Evolutionary conservation across 306 rosid genomes (phyloP).

Genomic region (Vigna trinervia): DNA sequence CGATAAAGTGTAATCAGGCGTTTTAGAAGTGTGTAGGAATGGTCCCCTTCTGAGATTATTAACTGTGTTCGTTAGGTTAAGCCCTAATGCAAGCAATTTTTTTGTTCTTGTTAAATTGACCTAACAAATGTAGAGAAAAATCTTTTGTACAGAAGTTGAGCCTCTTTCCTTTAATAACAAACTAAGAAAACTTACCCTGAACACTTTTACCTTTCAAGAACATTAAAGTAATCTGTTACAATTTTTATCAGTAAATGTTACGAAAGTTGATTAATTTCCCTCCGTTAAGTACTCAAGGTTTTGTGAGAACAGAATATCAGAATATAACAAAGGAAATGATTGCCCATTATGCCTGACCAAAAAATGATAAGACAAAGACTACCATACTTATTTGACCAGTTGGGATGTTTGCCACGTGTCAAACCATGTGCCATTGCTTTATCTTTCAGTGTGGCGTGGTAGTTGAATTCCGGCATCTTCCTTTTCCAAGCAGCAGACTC

Average conservation of each 20-base stretch:
- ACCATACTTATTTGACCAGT: slow-evolving; percentile 54
- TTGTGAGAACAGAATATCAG: slow-evolving; percentile 2
- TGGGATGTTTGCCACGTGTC: slow-evolving; percentile 71
- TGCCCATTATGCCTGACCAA: slow-evolving; percentile 38
- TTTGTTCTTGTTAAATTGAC: neutral
- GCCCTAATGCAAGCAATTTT: neutral
- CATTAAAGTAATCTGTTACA: neutral
- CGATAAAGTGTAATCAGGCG: slow-evolving; percentile 80
- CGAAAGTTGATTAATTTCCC: slow-evolving; percentile 19
- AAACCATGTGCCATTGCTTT: slow-evolving; percentile 68
- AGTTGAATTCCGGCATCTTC: slow-evolving; percentile 87
- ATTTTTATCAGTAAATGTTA: neutral
- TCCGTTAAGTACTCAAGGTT: neutral
- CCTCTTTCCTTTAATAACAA: neutral
- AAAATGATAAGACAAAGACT: slow-evolving; percentile 55
- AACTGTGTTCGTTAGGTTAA: neutral
- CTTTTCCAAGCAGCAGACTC: slow-evolving; percentile 53
- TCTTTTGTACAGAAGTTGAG: neutral
- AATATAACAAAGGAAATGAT: slow-evolving; percentile 34
- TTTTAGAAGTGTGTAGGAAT: slow-evolving; percentile 60
- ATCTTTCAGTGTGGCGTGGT: slow-evolving; percentile 75
- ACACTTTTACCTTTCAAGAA: neutral
- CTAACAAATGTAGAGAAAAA: neutral
- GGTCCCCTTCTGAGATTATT: slow-evolving; percentile 52
- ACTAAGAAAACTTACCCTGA: neutral